Base-by-base conservation (phyloP, 164 flowering plant genomes). In the Magnolia officinalis region DNA sequence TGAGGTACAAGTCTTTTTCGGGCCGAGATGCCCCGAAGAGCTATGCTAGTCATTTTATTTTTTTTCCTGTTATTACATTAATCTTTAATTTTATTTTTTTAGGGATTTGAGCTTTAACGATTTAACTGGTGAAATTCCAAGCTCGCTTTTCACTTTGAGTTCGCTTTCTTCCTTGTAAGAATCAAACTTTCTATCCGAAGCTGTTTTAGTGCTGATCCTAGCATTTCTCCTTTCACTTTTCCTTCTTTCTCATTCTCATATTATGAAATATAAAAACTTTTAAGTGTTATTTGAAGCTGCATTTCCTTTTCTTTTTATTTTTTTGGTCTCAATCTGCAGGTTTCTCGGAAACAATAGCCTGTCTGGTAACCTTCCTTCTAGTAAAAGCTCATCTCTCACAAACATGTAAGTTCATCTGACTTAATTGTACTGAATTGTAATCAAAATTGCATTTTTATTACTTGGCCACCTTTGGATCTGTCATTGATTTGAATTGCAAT, bases 41-140 rank as follows among this genome's bases (percentile, higher is more conserved):
- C 61, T 13, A 1, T 9, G 24, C n/a, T 49, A 20, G 29, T 70
- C 49, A 51, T 51, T 51, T 55, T 29, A 1, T 11, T 29, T 67
- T 6, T 18, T 9, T 11, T 67, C 8, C 49, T 23, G 11, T 14
- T 45, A 19, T 9, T 29, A 1, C 19, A 14, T 29, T n/a, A 18
- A 45, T 70, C 29, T 7, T 50, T 68, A 10, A 45, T 63, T 58
- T 29, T n/a, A 19, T 9, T n/a, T 9, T 51, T 21, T 23, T 76
- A 94, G 98, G 83, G 98, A 94, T 80, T 86, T 93, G 78, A 92
- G 96, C 87, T 93, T 92, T 88, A 93, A 93, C 87, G 88, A 84
- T 63, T 71, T 93, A 72, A 81, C 79, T 4, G 96, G 95, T 71
- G 69, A 74, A 71, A 84, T 91, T 52, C 95, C 95, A 74, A 80